Base-by-base conservation (phyloP, 2,329 filamentous ascomycete species). In the Biscogniauxia marginata region DNA sequence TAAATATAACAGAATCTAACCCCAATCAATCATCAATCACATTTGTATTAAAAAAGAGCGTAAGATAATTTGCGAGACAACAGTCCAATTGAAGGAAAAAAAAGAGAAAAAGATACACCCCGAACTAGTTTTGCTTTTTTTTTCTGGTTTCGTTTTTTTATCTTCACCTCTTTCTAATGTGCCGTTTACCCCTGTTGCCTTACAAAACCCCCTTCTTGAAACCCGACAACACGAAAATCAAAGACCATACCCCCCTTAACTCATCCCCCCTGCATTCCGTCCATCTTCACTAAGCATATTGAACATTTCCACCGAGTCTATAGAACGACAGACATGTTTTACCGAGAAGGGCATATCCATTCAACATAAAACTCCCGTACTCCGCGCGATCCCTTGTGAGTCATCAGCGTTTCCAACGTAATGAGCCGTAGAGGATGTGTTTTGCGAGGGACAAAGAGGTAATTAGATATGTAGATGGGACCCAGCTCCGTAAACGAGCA, bases 351-450 rank as follows among this genome's bases (percentile, higher is more conserved):
- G 30, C 13, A 16, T 39, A 39, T 39, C 30, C 49, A 44, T 49
- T n/a, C 6, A 47, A 7, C 16, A 21, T 48, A 25, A 18, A 49
- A 49, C 46, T 25, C 46, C 46, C 46, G 23, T 49, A 49, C 46
- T 49, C 46, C 46, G 21, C 25, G 23, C 46, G 25, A 23, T 23
- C 46, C 30, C 30, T 39, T 16, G n/a, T n/a, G 46, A 49, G 22
- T 49, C 46, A 49, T 49, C 46, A n/a, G 46, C 46, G 25, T 49
- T 22, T 49, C 46, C 46, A 49, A 49, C 25, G 46, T 25, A 49
- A 49, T 25, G 46, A 49, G 19, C 21, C 46, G 13, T 23, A 46
- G 22, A 18, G 21, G 22, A 49, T 16, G 46, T 49, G n/a, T 20
- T 49, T 25, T 25, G 46, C 22, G 13, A 25, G 46, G 7, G n/a